Evolutionary conservation across 768 basidiomycete genomes (phyloP).

Genomic region (Ramaria sp.): DNA sequence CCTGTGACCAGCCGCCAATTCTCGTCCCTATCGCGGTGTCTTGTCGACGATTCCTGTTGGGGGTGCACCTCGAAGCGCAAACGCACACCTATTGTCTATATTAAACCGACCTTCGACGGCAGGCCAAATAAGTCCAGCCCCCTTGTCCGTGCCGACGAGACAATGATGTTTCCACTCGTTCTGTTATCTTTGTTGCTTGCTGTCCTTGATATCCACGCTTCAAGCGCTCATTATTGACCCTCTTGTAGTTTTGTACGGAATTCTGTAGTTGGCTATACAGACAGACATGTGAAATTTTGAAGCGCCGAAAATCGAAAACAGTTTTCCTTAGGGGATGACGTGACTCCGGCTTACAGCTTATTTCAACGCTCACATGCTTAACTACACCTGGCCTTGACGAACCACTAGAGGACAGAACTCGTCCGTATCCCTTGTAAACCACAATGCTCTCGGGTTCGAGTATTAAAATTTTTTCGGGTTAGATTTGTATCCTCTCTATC

Average conservation of each 20-base stretch:
- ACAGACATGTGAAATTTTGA: background rate
- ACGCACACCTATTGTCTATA: slow-evolving; percentile 1
- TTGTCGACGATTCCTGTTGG: background rate
- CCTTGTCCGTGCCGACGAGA: background rate
- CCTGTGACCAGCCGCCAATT: too few species aligned
- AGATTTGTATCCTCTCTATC: slow-evolving; percentile 13
- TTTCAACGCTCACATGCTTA: background rate
- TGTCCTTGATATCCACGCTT: background rate
- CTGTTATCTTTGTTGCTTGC: background rate
- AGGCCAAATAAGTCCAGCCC: background rate
- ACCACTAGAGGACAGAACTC: background rate
- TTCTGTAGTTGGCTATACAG: background rate
- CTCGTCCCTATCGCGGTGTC: background rate
- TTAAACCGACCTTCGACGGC: background rate
- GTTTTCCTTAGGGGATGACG: background rate
- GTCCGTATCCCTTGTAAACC: background rate
- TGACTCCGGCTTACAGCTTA: background rate
- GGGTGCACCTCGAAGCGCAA: background rate
- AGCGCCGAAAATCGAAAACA: background rate
- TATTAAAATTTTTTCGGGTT: slow-evolving; percentile 50
- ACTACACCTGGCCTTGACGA: background rate
- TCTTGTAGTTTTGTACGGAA: slow-evolving; percentile 2
- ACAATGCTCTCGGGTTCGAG: slow-evolving; percentile 44
- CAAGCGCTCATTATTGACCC: background rate
- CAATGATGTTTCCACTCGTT: background rate